A percentile compares a stretch with the other conserved stretches of the same genome.
phyloP scores from a whole-genome alignment of 1,284 basidiomycete species.

The Apiotrichum akiyoshidainum region DNA sequence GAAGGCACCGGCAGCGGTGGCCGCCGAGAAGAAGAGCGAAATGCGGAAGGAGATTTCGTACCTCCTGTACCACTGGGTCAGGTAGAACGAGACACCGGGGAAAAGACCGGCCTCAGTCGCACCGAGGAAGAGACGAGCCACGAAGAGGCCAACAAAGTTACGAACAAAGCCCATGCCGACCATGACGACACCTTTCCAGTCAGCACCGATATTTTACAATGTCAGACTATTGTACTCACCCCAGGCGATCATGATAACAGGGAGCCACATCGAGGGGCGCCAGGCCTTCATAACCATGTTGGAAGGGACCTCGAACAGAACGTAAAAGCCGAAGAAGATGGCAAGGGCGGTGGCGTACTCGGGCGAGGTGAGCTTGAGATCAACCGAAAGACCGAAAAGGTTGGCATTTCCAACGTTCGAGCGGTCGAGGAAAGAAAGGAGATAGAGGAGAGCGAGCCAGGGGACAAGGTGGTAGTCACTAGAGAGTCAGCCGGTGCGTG shows the following conservation, averaged over 20 bases:
- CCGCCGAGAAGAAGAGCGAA: constrained; percentile 47
- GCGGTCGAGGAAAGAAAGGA: constrained; percentile 67
- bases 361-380: constrained; percentile 29
- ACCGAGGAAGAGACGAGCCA: constrained; percentile 37
- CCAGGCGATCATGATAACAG: constrained; percentile 45
- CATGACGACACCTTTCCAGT: constrained; percentile 36
- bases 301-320: constrained; percentile 55
- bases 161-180: constrained; percentile 49
- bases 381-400: constrained; percentile 32
- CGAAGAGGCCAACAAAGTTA: constrained; percentile 46
- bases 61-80: constrained; percentile 42
- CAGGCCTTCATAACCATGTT: constrained; percentile 58
- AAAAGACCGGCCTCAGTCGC: constrained; percentile 44
- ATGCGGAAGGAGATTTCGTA: constrained; percentile 43
- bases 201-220: no score
- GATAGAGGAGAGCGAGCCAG: constrained; percentile 59
- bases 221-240: constrained; percentile 17
- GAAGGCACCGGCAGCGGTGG: constrained; percentile 49
- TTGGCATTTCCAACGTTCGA: constrained; percentile 63
- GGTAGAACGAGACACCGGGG: constrained; percentile 43
- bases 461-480: constrained; percentile 33
- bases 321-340: constrained; percentile 47
- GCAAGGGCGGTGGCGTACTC: constrained; percentile 36
- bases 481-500: not conserved
- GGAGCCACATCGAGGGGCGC: constrained; percentile 38